Evolutionary conservation across 306 rosid species (phyloP).

Genomic region (Gillenia trifoliata): DNA sequence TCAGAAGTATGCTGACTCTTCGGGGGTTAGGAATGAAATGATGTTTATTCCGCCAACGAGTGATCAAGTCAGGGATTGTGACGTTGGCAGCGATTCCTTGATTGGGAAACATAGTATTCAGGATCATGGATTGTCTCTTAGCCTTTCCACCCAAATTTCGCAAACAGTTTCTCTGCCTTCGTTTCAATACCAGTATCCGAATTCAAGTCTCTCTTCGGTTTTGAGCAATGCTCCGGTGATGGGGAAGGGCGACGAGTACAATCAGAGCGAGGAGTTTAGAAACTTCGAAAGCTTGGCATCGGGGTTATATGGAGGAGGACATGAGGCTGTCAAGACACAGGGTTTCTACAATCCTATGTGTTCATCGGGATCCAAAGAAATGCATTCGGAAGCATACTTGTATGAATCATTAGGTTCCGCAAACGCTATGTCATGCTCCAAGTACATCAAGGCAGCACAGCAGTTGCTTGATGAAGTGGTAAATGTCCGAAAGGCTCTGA

Average conservation of each 20-base stretch:
- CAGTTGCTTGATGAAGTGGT: conserved; percentile 82
- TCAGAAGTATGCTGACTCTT: conserved; percentile 42
- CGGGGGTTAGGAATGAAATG: conserved; percentile 55
- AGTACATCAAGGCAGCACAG: conserved; percentile 69
- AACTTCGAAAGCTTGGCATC: conserved; percentile 46
- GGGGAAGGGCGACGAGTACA: conserved; percentile 38
- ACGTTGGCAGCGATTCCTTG: conserved; percentile 27
- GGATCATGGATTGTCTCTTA: conserved; percentile 76
- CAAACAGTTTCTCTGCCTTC: conserved; percentile 40
- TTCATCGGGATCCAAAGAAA: conserved; percentile 32
- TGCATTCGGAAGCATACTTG: conserved; percentile 26
- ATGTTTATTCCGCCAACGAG: conserved; percentile 52
- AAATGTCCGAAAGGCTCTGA: conserved; percentile 63
- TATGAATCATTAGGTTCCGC: conserved; percentile 34
- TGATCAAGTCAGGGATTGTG: conserved; percentile 33
- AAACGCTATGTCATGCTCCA: conserved; percentile 32
- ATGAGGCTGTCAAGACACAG: conserved; percentile 39
- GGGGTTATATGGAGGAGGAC: conserved; percentile 29
- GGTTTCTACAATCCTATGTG: conserved; percentile 39
- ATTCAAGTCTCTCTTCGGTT: conserved; percentile 36
- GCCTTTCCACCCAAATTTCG: conserved; percentile 63
- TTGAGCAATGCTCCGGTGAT: conserved; percentile 32
- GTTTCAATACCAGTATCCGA: conserved; percentile 51
- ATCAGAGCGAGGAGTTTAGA: conserved; percentile 31
- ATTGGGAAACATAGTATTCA: conserved; percentile 44